A percentile compares a stretch with the other conserved stretches of the same genome.
Evolutionary conservation across 2,329 filamentous ascomycete species (phyloP).

Genomic region (Blastomyces gilchristii): DNA sequence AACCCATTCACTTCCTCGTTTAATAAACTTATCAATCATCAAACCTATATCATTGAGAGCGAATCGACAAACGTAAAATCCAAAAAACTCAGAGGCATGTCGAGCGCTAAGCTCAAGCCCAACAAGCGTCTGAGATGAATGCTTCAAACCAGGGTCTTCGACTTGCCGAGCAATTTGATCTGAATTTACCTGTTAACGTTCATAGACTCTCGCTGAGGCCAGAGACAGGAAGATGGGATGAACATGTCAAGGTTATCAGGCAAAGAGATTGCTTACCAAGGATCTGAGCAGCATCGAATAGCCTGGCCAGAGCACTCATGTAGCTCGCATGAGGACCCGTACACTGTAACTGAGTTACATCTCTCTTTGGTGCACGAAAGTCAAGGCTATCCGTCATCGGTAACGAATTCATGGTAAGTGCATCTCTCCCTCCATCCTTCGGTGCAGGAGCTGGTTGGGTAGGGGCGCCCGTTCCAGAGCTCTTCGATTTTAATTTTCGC

Average conservation of each 20-base stretch:
- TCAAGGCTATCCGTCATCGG: conserved; percentile 59
- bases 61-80: conserved; percentile 91
- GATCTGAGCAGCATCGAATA: conserved; percentile 89
- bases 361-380: conserved; percentile 60
- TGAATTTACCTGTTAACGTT: conserved; percentile 29
- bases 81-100: conserved; percentile 95
- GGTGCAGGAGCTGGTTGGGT: conserved; percentile 21
- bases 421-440: conserved; percentile 47
- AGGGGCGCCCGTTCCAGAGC: conserved; percentile 50
- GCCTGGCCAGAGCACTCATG: conserved; percentile 76
- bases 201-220: not conserved
- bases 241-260: conserved; percentile 15
- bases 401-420: conserved; percentile 59
- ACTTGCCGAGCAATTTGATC: conserved; percentile 95
- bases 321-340: conserved; percentile 79
- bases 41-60: conserved; percentile 74
- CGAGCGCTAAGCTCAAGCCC: conserved; percentile 86
- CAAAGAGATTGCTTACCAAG: conserved; percentile 56
- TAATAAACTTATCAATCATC: conserved; percentile 92
- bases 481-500: conserved; percentile 83
- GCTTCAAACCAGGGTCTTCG: conserved; percentile 83
- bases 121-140: conserved; percentile 88
- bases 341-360: conserved; percentile 59
- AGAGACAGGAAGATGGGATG: not conserved
- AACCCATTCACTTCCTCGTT: conserved; percentile 94